Evolutionary conservation across 257 asterid species (phyloP).

Genomic region (Nicotiana benthamiana): DNA sequence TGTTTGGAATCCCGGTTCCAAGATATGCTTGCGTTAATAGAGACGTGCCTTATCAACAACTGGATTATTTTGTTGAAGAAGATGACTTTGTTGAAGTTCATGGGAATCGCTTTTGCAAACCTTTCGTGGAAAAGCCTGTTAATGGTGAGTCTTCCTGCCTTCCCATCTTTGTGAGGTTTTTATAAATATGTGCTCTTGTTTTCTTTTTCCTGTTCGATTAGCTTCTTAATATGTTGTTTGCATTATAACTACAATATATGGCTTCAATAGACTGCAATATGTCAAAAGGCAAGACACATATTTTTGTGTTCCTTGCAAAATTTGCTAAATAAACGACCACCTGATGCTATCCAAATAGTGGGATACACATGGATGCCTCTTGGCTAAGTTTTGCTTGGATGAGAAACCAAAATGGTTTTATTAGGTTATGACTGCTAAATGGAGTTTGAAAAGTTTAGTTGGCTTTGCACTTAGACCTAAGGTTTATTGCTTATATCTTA

Average conservation of each 20-base stretch:
- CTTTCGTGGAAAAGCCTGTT: slow-evolving; percentile 96
- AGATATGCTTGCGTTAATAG: slow-evolving; percentile 83
- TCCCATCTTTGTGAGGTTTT: background rate
- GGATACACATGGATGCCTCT: background rate
- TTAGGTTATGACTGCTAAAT: background rate
- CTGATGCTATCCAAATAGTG: background rate
- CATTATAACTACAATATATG: background rate
- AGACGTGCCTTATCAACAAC: slow-evolving; percentile 72
- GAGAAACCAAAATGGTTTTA: background rate
- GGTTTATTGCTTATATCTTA: background rate
- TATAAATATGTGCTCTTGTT: background rate
- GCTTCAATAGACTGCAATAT: background rate
- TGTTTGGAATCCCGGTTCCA: slow-evolving; percentile 84
- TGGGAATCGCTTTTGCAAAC: slow-evolving; percentile 82
- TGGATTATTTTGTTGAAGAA: slow-evolving; percentile 87
- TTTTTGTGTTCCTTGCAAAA: background rate
- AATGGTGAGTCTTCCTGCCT: slow-evolving; percentile 38
- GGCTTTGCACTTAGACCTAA: background rate
- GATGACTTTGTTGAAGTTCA: slow-evolving; percentile 94
- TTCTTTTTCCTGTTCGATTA: background rate
- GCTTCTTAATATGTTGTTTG: background rate
- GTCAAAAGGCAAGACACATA: background rate
- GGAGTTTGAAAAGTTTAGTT: background rate
- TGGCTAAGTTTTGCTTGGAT: background rate
- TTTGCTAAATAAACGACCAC: background rate